These are phyloP conservation scores for Russula earlei DNA, from an alignment of 768 basidiomycete species.

Conservation along the genomic window DNA sequence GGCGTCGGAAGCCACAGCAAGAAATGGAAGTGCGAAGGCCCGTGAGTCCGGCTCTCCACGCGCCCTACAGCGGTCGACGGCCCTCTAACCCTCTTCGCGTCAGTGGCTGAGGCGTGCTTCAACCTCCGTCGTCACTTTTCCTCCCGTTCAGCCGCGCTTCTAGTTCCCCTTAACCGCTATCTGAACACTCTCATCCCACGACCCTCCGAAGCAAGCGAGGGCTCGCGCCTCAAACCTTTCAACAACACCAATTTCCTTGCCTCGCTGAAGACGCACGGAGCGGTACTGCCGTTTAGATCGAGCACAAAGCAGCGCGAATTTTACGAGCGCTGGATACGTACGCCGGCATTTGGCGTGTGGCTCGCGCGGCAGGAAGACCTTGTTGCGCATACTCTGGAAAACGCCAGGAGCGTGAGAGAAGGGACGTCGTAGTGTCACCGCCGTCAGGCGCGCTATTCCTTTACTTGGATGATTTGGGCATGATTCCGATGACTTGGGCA, in stretches of 20 bases:
- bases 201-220: conserved; percentile 36
- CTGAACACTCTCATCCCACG: conserved; percentile 79
- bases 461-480: not conserved
- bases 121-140: conserved; percentile 74
- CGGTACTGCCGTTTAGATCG: conserved; percentile 67
- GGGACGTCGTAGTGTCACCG: not conserved
- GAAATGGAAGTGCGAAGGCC: conserved; percentile 36
- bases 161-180: conserved; percentile 87
- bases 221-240: conserved; percentile 55
- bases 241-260: conserved; percentile 58
- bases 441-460: not conserved
- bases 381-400: conserved; percentile 45
- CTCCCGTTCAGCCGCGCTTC: conserved; percentile 73
- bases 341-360: conserved; percentile 74
- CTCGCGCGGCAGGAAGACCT: conserved; percentile 67
- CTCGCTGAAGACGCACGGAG: conserved; percentile 61
- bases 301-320: conserved; percentile 57
- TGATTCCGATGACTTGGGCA: not conserved
- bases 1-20: conserved; percentile 51
- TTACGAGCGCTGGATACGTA: conserved; percentile 68
- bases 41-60: conserved; percentile 35
- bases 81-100: not conserved
- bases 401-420: conserved; percentile 1
- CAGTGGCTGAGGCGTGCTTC: conserved; percentile 55
- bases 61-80: not conserved